A percentile compares a stretch with the other conserved stretches of the same genome.
Conservation (phyloP, 1,284 basidiomycete genomes). For the Leccinum holopus region DNA sequence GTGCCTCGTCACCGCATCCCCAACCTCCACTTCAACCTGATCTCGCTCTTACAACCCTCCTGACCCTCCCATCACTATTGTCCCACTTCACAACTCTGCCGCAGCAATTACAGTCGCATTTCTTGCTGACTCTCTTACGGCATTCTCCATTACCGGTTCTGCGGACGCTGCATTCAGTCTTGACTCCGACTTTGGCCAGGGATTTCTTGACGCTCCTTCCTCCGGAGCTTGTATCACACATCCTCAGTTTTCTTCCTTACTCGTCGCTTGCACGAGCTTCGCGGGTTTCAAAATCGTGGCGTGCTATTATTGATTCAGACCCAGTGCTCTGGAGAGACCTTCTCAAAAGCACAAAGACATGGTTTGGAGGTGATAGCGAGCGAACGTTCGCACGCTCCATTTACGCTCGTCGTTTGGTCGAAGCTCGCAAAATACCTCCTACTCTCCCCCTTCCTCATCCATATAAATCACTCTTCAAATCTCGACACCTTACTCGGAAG, state of each 20-base stretch:
- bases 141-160: slow-evolving; percentile 83
- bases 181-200: slow-evolving; percentile 81
- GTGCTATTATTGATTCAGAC: slow-evolving; percentile 80
- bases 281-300: slow-evolving; percentile 79
- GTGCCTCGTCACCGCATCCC: slow-evolving; percentile 64
- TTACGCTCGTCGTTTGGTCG: slow-evolving; percentile 53
- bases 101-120: slow-evolving; percentile 75
- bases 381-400: slow-evolving; percentile 66
- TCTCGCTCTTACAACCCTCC: slow-evolving; percentile 69
- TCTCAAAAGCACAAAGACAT: slow-evolving; percentile 73
- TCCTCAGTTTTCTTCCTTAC: slow-evolving; percentile 77
- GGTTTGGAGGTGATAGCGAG: slow-evolving; percentile 82
- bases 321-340: slow-evolving; percentile 82
- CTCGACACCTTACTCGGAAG: slow-evolving; percentile 72
- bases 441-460: slow-evolving; percentile 72
- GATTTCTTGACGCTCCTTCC: slow-evolving; percentile 86
- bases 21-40: slow-evolving; percentile 76
- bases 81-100: slow-evolving; percentile 71
- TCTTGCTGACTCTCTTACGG: slow-evolving; percentile 79
- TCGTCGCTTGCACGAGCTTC: slow-evolving; percentile 76
- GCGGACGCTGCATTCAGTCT: slow-evolving; percentile 77
- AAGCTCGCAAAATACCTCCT: slow-evolving; percentile 40
- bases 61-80: slow-evolving; percentile 76
- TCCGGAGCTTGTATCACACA: slow-evolving; percentile 78
- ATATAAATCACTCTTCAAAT: slow-evolving; percentile 85